These are phyloP conservation scores for Picea sitchensis DNA, from an alignment of 75 land plant species.

Conservation along the genomic window DNA sequence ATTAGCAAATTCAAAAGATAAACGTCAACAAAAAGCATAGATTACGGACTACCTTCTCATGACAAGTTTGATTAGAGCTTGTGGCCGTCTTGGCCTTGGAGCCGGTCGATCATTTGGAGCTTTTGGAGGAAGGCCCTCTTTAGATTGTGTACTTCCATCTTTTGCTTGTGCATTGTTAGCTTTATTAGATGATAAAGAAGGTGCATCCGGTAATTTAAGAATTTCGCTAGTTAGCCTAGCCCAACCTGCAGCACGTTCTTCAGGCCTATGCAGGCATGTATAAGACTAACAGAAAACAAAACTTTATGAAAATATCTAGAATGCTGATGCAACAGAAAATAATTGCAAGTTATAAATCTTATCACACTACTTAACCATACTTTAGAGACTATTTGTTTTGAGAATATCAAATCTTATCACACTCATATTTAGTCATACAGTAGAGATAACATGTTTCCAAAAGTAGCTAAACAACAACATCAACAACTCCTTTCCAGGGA, in stretches of 20 bases:
- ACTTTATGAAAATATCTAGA: neutral
- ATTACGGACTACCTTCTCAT: slow-evolving; percentile 73
- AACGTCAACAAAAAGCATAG: neutral
- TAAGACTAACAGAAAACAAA: neutral
- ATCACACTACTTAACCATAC: too few relatives aligned
- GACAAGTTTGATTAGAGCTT: slow-evolving; percentile 91
- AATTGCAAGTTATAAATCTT: neutral
- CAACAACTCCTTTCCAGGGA: neutral
- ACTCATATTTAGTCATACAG: neutral
- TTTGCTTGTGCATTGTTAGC: slow-evolving; percentile 20
- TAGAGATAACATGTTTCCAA: neutral
- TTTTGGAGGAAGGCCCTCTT: slow-evolving; percentile 60
- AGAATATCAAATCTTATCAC: neutral
- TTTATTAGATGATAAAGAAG: slow-evolving; percentile 48
- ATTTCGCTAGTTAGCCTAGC: slow-evolving; percentile 76
- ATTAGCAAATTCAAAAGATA: neutral
- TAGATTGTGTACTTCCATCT: slow-evolving; percentile 36
- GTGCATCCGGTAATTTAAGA: slow-evolving; percentile 91
- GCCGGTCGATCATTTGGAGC: slow-evolving; percentile 59
- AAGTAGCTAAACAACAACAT: neutral
- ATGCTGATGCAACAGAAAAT: neutral
- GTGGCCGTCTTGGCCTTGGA: slow-evolving; percentile 79
- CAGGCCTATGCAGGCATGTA: slow-evolving; percentile 53
- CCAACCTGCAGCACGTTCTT: slow-evolving; percentile 96
- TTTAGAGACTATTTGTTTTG: too few relatives aligned